A percentile compares a stretch with the other conserved stretches of the same genome.
phyloP scores from a whole-genome alignment of 148 eudicot genomes.

The Silene latifolia region DNA sequence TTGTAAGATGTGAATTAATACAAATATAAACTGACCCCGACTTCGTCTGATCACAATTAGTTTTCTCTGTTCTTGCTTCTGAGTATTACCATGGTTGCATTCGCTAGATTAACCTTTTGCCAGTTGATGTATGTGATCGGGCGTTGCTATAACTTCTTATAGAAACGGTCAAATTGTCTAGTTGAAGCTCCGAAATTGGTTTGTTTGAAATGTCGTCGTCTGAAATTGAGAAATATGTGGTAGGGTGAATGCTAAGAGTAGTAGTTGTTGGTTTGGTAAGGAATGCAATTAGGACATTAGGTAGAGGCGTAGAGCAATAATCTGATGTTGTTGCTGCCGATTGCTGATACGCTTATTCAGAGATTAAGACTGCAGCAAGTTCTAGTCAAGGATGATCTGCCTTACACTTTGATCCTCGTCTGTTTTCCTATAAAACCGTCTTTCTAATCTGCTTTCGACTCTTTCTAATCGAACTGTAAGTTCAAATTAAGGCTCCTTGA shows the following conservation, averaged over 20 bases:
- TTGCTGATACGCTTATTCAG: neutral
- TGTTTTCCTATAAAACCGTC: too few species aligned
- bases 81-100: neutral
- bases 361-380: neutral
- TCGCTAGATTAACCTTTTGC: neutral
- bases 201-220: neutral
- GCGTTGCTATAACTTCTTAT: too few species aligned
- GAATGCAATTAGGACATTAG: neutral
- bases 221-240: neutral
- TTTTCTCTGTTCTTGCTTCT: too few species aligned
- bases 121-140: neutral
- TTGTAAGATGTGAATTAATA: conserved; percentile 10
- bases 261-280: conserved; percentile 11
- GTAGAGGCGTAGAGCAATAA: neutral
- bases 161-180: neutral
- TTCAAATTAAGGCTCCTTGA: too few species aligned
- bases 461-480: too few species aligned
- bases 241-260: conserved; percentile 1
- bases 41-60: too few species aligned
- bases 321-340: neutral
- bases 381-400: neutral
- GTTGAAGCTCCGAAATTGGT: neutral
- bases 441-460: too few species aligned
- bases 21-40: conserved; percentile 4
- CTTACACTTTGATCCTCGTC: neutral